Conservation (phyloP, 441 rosid species). For the Bocquillonia castaneifolia region DNA sequence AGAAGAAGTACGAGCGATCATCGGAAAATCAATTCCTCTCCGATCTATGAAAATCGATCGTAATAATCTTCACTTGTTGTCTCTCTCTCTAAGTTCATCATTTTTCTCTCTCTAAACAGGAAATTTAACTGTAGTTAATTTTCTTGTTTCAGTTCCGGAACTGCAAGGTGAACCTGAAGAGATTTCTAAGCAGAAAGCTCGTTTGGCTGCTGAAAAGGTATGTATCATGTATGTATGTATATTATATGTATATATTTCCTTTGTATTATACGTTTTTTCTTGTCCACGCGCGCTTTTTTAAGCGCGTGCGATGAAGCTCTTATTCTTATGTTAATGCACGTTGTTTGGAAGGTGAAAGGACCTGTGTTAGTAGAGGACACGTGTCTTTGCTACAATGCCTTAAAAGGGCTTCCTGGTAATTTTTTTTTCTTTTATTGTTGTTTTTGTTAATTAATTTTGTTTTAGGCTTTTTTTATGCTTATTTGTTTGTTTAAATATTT, state of each 20-base stretch:
- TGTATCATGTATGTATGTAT: background rate
- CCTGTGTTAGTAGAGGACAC: slow-evolving; percentile 97
- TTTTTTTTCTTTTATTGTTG: background rate
- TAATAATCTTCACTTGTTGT: slow-evolving; percentile 20
- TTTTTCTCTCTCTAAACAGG: background rate
- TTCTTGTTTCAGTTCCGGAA: slow-evolving; percentile 56
- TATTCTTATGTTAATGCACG: too few relatives aligned
- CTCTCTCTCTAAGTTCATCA: background rate
- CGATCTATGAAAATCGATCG: slow-evolving; percentile 83
- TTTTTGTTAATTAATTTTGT: background rate
- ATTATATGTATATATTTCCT: background rate
- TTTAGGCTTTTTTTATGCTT: background rate
- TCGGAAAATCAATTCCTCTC: slow-evolving; percentile 82
- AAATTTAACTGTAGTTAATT: background rate
- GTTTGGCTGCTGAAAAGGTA: slow-evolving; percentile 82
- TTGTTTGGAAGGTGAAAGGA: slow-evolving; percentile 63
- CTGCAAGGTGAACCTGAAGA: slow-evolving; percentile 91
- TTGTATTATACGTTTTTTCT: background rate
- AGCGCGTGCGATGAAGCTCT: too few relatives aligned
- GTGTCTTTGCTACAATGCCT: slow-evolving; percentile 87
- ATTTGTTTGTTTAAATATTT: too few relatives aligned
- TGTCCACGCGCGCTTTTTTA: too few relatives aligned
- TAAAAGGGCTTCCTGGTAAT: slow-evolving; percentile 91
- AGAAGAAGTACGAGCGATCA: slow-evolving; percentile 82
- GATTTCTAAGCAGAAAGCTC: slow-evolving; percentile 87